A percentile compares a stretch with the other conserved stretches of the same genome.
phyloP scores from a whole-genome alignment of 495 filamentous ascomycete genomes.

The Beverwykella pulmonaria region DNA sequence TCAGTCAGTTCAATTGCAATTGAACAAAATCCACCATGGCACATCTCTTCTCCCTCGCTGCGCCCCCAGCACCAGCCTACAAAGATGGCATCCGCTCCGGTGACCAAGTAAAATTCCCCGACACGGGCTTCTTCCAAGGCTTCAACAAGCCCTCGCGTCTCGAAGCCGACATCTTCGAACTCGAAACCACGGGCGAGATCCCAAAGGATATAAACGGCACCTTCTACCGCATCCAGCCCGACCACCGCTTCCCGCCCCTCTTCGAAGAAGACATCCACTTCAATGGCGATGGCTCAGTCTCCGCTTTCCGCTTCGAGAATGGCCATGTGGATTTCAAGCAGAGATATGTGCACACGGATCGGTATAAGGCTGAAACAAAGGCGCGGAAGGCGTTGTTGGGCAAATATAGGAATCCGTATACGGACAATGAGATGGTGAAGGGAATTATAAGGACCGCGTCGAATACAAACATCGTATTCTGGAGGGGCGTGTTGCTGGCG shows the following conservation, averaged over 20 bases:
- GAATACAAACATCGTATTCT: conserved; percentile 40
- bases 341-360: conserved; percentile 38
- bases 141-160: conserved; percentile 53
- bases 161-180: conserved; percentile 53
- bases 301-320: conserved; percentile 56
- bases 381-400: conserved; percentile 35
- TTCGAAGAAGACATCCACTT: conserved; percentile 50
- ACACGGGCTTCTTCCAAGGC: conserved; percentile 51
- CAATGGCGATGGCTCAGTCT: conserved; percentile 49
- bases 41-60: conserved; percentile 50
- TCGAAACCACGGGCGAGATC: conserved; percentile 55
- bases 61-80: conserved; percentile 40
- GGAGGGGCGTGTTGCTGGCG: conserved; percentile 37
- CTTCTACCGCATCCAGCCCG: conserved; percentile 58
- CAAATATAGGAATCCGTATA: conserved; percentile 39
- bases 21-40: conserved; percentile 45
- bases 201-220: conserved; percentile 56
- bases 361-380: conserved; percentile 34
- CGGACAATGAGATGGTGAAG: conserved; percentile 39
- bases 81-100: conserved; percentile 26
- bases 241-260: conserved; percentile 54
- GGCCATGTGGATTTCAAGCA: conserved; percentile 48
- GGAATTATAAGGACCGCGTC: conserved; percentile 36
- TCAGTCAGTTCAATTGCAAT: neutral
- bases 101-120: conserved; percentile 52